These are phyloP conservation scores for Pythium utonaiense DNA, from an alignment of 352 stramenopile species.

Conservation along the genomic window DNA sequence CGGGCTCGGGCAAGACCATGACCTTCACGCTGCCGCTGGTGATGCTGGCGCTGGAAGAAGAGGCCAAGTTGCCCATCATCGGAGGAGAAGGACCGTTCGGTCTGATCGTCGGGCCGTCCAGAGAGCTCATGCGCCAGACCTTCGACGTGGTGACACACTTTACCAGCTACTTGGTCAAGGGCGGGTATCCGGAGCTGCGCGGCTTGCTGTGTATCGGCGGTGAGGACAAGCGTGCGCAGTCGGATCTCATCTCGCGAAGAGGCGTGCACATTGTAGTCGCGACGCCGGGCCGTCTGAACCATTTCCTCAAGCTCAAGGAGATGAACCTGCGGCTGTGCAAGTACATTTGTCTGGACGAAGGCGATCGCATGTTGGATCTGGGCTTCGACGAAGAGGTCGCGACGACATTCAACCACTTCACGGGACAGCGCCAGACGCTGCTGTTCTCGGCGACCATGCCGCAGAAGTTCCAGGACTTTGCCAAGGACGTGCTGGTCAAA, in stretches of 20 bases:
- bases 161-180: slow-evolving; percentile 68
- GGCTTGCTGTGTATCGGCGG: slow-evolving; percentile 95
- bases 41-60: slow-evolving; percentile 96
- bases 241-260: slow-evolving; percentile 76
- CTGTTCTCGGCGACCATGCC: slow-evolving; percentile 99
- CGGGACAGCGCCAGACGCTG: slow-evolving; percentile 95
- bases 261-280: slow-evolving; percentile 97
- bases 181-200: slow-evolving; percentile 82
- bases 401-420: slow-evolving; percentile 98
- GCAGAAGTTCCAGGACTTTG: slow-evolving; percentile 99
- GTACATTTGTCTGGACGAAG: slow-evolving; percentile 99
- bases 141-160: slow-evolving; percentile 97
- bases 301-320: slow-evolving; percentile 94
- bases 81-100: slow-evolving; percentile 95
- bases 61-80: slow-evolving; percentile 93
- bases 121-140: slow-evolving; percentile 97
- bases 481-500: slow-evolving; percentile 93
- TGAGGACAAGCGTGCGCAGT: slow-evolving; percentile 92
- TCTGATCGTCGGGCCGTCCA: slow-evolving; percentile 95
- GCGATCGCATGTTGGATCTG: slow-evolving; percentile 97
- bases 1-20: slow-evolving; percentile 98
- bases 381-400: slow-evolving; percentile 91
- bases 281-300: slow-evolving; percentile 94
- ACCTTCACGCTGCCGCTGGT: slow-evolving; percentile 97
- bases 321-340: slow-evolving; percentile 95